These are phyloP conservation scores for Nevesoporus exiguus DNA, from an alignment of 768 basidiomycete species.

Conservation along the genomic window DNA sequence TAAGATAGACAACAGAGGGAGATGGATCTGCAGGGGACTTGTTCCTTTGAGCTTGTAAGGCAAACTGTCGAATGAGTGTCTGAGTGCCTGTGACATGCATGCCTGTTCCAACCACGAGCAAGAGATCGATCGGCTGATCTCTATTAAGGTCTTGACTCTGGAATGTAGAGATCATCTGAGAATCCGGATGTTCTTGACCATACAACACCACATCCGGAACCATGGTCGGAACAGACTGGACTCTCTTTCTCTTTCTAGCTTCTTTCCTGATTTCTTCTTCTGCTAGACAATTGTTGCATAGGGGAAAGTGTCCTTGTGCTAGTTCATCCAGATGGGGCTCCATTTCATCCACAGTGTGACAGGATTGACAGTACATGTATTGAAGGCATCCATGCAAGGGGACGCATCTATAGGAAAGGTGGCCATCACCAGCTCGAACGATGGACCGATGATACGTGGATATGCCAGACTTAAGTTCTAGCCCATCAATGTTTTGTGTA, in stretches of 20 bases:
- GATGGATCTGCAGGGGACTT: neutral
- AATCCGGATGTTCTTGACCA: constrained; percentile 4
- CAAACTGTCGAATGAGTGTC: neutral
- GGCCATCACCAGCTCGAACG: neutral
- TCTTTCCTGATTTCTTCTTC: neutral
- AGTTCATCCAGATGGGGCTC: neutral
- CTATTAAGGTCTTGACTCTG: constrained; percentile 1
- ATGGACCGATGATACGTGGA: constrained; percentile 4
- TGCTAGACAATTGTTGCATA: neutral
- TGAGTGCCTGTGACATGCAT: constrained; percentile 15
- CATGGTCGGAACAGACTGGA: neutral
- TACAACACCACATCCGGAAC: constrained; percentile 13
- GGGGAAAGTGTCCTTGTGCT: constrained; percentile 1
- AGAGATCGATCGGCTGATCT: neutral
- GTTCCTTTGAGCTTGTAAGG: neutral
- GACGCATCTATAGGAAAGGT: neutral
- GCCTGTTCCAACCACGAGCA: constrained; percentile 10
- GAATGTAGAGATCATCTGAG: neutral
- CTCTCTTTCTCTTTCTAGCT: neutral
- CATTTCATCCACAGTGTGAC: neutral
- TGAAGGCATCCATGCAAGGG: constrained; percentile 8
- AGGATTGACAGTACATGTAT: constrained; percentile 8
- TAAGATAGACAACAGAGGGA: constrained; percentile 1
- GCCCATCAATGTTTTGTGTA: constrained; percentile 13
- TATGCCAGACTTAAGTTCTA: constrained; percentile 8